Evolutionary conservation across 2,329 filamentous ascomycete species (phyloP).

Genomic region (Alternaria ventricosa): DNA sequence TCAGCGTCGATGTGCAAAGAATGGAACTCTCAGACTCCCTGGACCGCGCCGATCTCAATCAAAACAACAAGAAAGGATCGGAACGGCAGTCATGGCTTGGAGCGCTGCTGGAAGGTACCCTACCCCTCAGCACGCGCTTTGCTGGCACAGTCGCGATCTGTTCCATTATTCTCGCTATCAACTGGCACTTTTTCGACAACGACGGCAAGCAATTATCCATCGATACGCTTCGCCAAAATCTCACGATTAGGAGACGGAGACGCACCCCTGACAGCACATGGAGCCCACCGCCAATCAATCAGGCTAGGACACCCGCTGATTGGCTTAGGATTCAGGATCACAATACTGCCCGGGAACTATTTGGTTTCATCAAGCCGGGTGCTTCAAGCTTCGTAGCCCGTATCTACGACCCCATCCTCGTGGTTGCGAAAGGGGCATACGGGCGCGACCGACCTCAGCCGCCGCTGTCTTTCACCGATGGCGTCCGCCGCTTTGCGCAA

Average conservation of each 20-base stretch:
- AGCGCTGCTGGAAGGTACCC: constrained; percentile 67
- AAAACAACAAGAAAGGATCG: constrained; percentile 54
- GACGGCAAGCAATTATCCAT: constrained; percentile 50
- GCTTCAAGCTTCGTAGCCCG: constrained; percentile 74
- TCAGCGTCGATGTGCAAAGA: constrained; percentile 79
- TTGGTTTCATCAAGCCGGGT: constrained; percentile 75
- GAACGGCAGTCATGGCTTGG: constrained; percentile 64
- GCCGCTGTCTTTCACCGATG: constrained; percentile 61
- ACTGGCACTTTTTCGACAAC: constrained; percentile 78
- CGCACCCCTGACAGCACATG: constrained; percentile 21
- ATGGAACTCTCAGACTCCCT: constrained; percentile 78
- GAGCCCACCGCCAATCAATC: constrained; percentile 68
- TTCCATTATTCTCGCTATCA: constrained; percentile 73
- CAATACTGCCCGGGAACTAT: constrained; percentile 77
- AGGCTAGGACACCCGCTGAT: constrained; percentile 75
- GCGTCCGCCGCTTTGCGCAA: constrained; percentile 55
- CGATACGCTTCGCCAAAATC: constrained; percentile 23
- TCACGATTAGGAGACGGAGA: constrained; percentile 30
- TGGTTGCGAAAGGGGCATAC: constrained; percentile 73
- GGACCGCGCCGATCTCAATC: constrained; percentile 49
- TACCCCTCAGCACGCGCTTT: constrained; percentile 74
- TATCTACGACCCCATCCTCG: constrained; percentile 76
- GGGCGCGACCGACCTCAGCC: constrained; percentile 62
- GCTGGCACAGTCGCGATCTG: constrained; percentile 77
- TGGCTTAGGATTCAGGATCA: constrained; percentile 82